Base-by-base conservation (phyloP, 1,284 basidiomycete species). In the Paramarasmius palmivorus region DNA sequence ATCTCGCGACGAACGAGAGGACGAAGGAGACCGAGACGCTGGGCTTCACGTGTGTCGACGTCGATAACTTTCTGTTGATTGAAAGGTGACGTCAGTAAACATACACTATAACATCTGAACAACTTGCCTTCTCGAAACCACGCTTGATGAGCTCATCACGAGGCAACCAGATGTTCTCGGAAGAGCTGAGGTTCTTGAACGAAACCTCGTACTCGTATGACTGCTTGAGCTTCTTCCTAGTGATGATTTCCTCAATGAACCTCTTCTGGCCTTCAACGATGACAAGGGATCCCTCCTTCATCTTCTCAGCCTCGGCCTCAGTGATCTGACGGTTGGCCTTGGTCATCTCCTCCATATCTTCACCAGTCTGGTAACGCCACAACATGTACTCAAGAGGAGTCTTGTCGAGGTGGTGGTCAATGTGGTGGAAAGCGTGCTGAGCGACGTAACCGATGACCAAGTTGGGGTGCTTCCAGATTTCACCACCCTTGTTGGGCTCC, bases 381-480 rank as follows among this genome's bases (percentile, higher is more conserved):
- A 97, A 79, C 90, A 98, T 94, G 86, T 98, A 98, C 79, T 98
- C 93, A 66, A 98, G 89, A 53, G 95, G 93, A 35, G 95, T 97
- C 83, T 95, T 95, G 84, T 97, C 95, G 70, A 98, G 92, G 73
- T 97, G 95, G 74, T 93, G 78, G 74, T 98, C 95, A 68, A 98
- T 98, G 76, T 97, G 95, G 83, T 97, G 94, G 93, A 96, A 97
- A 61, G 95, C 95, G 77, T 98, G 95, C 77, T 98, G 95, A 52
- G 95, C 95, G 63, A 98, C 95, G 79, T 98, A 98, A 72, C 95
- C 95, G 62, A 97, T 95, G 78, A 98, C 95, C 82, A 98, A 84
- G 84, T 98, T 98, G 59, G 95, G 95, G 81, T 98, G 95, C 82
- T 95, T 97, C 95, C 95, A 98, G 74, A 92, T 90, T 76, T 95